These are phyloP conservation scores for Coemansia sp. DNA, from an alignment of 192 early-diverging fungal genomes.

Conservation along the genomic window DNA sequence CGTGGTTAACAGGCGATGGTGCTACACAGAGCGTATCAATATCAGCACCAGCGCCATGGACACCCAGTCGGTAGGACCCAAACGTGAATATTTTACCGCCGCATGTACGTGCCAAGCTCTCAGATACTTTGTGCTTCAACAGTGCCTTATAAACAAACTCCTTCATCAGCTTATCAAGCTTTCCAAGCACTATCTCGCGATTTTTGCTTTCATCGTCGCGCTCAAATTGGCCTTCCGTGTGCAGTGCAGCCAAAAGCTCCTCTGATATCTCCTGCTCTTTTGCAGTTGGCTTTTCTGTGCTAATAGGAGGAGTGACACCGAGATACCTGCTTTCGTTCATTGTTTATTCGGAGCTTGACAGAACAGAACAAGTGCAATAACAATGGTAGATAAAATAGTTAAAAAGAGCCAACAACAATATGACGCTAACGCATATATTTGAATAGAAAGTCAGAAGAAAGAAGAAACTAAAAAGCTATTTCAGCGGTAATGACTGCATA, in stretches of 20 bases:
- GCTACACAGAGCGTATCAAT: slow-evolving; percentile 97
- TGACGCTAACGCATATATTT: not conserved
- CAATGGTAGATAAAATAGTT: not conserved
- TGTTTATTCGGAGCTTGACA: not conserved
- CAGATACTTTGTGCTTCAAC: slow-evolving; percentile 73
- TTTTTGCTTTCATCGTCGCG: slow-evolving; percentile 78
- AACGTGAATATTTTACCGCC: slow-evolving; percentile 98
- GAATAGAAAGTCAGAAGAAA: not conserved
- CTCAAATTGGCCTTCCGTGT: slow-evolving; percentile 81
- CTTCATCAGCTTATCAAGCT: slow-evolving; percentile 85
- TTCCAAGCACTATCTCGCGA: slow-evolving; percentile 82
- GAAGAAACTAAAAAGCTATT: not conserved
- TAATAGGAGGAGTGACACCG: slow-evolving; percentile 85
- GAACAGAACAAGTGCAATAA: not conserved
- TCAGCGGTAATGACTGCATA: not conserved
- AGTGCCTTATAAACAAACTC: slow-evolving; percentile 86
- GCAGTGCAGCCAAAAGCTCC: slow-evolving; percentile 68
- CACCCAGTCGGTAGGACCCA: slow-evolving; percentile 94
- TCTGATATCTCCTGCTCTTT: slow-evolving; percentile 73
- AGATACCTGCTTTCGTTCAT: slow-evolving; percentile 37
- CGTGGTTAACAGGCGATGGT: slow-evolving; percentile 83
- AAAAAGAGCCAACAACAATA: not conserved
- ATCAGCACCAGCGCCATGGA: slow-evolving; percentile 93
- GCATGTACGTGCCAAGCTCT: slow-evolving; percentile 78
- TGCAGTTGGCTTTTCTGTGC: slow-evolving; percentile 59